Base-by-base conservation (phyloP, 1,139 yeast genomes). In the Diutina scorzettiae region DNA sequence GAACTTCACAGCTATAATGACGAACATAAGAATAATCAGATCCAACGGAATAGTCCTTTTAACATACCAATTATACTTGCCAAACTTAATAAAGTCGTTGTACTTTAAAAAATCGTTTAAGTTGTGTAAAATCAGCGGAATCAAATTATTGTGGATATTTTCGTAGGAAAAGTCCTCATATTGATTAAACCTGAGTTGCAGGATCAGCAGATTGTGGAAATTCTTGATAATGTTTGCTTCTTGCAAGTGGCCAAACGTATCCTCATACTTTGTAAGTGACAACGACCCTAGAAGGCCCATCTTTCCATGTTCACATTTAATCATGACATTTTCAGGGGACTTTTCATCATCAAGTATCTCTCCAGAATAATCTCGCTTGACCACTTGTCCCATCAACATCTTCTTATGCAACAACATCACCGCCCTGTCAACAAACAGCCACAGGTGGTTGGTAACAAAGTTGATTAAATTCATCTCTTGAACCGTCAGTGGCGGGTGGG, bases 31-130 rank as follows among this genome's bases (percentile, higher is more conserved):
- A 20, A 76, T 71, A 9, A 76, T 66, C n/a, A 78, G 74, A 53
- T 76, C 81, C 43, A 76, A 62, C 3, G 82, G 82, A 42, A 76
- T 68, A 5, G 76, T 72, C 43, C 78, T 61, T 50, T 76, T 71
- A 42, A 76, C 66, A 48, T 73, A 76, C 81, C 81, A 76, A 51
- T 76, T 76, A 54, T 63, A 76, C 46, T 63, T 66, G 0, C 76
- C 75, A 49, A 70, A 63, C 45, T 68, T 68, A 48, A 68, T 63
- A 45, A 68, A 68, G 49, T 68, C 73, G 48, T 68, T 68, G 48
- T 68, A 68, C 51, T 68, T 63, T 41, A 69, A 56, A 47, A 76
- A 76, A 47, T 73, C 77, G 49, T 73, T 72, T 48, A 76, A 56
- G 49, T 74, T 75, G 51, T 76, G 81, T 37, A 76, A 53, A n/a